These are phyloP conservation scores for Thraustochytrium striatum DNA, from an alignment of 352 stramenopile species.

Conservation along the genomic window DNA sequence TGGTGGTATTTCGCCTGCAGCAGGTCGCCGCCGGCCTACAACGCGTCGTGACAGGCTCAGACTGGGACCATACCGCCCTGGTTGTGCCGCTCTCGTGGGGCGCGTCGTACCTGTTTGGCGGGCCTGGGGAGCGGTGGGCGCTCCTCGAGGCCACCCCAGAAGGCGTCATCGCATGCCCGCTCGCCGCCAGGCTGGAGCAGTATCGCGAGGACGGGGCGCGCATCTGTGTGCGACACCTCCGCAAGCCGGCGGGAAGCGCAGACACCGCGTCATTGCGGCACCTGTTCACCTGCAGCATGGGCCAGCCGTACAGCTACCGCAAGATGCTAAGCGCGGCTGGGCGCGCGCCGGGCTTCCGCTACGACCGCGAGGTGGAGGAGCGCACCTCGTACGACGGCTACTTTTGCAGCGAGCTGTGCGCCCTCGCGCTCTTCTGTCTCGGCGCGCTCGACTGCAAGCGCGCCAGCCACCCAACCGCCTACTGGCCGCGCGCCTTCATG, in stretches of 20 bases:
- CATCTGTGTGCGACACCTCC: slow-evolving; percentile 13
- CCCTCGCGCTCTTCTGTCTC: slow-evolving; percentile 6
- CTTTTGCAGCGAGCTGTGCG: slow-evolving; percentile 46
- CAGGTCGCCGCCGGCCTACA: slow-evolving; percentile 5
- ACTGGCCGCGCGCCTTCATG: slow-evolving; percentile 35
- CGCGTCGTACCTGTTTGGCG: slow-evolving; percentile 3
- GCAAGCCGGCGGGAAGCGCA: not conserved
- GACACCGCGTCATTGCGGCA: too few species aligned
- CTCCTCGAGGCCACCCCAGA: slow-evolving; percentile 31
- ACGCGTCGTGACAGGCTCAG: slow-evolving; percentile 3
- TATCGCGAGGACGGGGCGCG: slow-evolving; percentile 12
- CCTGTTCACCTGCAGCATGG: slow-evolving; percentile 10
- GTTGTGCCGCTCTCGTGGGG: slow-evolving; percentile 31
- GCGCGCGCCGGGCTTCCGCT: not conserved
- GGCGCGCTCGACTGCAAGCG: not conserved
- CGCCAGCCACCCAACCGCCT: not conserved
- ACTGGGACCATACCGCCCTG: slow-evolving; percentile 25
- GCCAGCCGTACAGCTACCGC: slow-evolving; percentile 22
- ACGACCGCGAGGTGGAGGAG: not conserved
- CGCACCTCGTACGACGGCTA: not conserved
- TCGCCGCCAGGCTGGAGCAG: not conserved
- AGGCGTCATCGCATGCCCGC: slow-evolving; percentile 29
- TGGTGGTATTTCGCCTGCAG: slow-evolving; percentile 24
- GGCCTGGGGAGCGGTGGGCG: slow-evolving; percentile 1
- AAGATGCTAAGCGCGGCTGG: not conserved